Evolutionary conservation across 192 early-diverging fungal species (phyloP), one percentile per base, ranked within the genome.

Genomic region (Pecoramyces ruminantium): DNA sequence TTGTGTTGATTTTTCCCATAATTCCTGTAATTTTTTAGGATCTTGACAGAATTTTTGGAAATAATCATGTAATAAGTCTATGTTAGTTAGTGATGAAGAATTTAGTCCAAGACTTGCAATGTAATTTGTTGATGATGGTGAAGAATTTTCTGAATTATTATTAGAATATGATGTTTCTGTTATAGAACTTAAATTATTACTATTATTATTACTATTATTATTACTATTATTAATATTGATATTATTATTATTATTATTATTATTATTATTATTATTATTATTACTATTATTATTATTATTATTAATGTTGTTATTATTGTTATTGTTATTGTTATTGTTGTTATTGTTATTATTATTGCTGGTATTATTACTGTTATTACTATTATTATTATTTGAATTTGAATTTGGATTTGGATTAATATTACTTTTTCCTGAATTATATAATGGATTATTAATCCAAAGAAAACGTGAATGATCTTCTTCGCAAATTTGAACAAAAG

Each of bases 401-500:
- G 51, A 67, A 67, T n/a, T 67, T 67, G 51, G 8, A 67, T n/a
- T 67, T 25, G 25, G 0, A 67, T 67, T 67, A 67, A 67, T 67
- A 67, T 67, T 67, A 9, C 51, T 67, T n/a, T 67, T 67, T 67
- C 51, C 51, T n/a, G 17, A 67, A n/a, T 67, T 67, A 67, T 67
- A 67, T 67, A 67, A 67, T 25, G 51, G n/a, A 67, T 98, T 98
- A 81, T 93, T 93, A 21, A 95, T 89, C 96, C 96, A 98, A 78
- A 91, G 87, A 78, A 96, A 95, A 27, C 88, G 87, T 8, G 85
- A 80, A n/a, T 67, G 51, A 11, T 67, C 51, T 67, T 67, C 51
- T 67, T 67, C 51, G 12, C 82, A 78, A 29, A 99, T 94, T 82
- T 97, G 96, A 77, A 99, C 91, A 88, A 97, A 97, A 2, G 95